Base-by-base conservation (phyloP, 768 basidiomycete species). In the Podaxis mareebaensis region DNA sequence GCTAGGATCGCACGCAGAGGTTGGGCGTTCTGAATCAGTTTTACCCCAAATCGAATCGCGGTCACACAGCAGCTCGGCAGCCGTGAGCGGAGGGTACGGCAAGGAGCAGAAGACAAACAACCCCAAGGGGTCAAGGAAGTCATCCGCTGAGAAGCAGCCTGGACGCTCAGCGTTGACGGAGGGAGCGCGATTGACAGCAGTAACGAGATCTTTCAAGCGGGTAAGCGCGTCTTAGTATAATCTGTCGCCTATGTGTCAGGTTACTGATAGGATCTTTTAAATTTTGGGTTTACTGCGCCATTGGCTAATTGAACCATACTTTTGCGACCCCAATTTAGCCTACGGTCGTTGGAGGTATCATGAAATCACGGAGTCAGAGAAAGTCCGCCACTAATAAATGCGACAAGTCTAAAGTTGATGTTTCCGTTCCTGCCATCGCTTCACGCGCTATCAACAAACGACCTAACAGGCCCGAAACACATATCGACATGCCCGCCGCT, bases 261-360 rank as follows among this genome's bases (percentile, higher is more conserved):
- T 56, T 49, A 69, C 67, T 70, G 66, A 67, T 68, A 60, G 51
- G 53, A 65, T 62, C 46, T 60, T 58, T 65, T 61, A 39, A 24
- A 64, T 54, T 64, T 49, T 15, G 20, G 30, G 30, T 30, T 30
- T 30, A 46, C 4, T 6, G 15, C 44, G 53, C 62, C 24, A 20
- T 36, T 57, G 22, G 15, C 30, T 13, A 39, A 20, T 22, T 53
- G 58, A 36, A 13, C 10, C 20, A 40, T 20, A 56, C 12, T 30
- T 30, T 38, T 28, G 13, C 24, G 33, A n/a, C 26, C 33, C 36
- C 33, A 20, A 49, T 20, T 13, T 36, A 63, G 61, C 38, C 53
- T 38, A 49, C 58, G 6, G n/a, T 52, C 28, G 33, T 40, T 39
- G 60, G 56, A 28, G 62, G 62, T 6, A 46, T 61, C 36, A 22